Evolutionary conservation across 1,284 basidiomycete species (phyloP).

Genomic region (Psilocybe mexicana): DNA sequence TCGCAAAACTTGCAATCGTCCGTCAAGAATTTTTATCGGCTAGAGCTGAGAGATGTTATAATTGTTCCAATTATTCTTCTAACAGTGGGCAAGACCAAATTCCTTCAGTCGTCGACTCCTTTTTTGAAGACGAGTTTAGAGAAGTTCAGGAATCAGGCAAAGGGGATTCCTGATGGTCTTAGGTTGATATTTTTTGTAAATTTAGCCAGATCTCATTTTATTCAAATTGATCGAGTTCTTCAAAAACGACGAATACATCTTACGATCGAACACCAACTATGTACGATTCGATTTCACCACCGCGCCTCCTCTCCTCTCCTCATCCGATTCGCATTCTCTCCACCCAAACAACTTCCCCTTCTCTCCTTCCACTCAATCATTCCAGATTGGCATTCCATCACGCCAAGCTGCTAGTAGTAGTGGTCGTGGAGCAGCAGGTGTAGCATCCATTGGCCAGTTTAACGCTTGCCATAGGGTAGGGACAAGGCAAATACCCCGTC

Average conservation of each 20-base stretch:
- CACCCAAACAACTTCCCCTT: too few species aligned
- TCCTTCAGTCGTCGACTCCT: neutral
- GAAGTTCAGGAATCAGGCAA: neutral
- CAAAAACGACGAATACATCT: too few species aligned
- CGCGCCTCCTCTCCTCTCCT: too few species aligned
- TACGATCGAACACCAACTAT: too few species aligned
- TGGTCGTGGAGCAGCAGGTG: neutral
- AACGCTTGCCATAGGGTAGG: neutral
- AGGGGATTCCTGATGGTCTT: neutral
- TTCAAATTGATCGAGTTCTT: too few species aligned
- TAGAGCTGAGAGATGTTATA: neutral
- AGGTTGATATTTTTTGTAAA: too few species aligned
- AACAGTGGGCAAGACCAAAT: neutral
- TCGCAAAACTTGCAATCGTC: slow-evolving; percentile 1
- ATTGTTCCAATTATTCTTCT: neutral
- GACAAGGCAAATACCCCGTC: neutral
- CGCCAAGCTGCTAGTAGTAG: neutral
- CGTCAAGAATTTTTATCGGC: neutral
- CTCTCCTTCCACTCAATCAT: neutral
- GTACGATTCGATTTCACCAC: too few species aligned
- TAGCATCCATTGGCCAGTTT: neutral
- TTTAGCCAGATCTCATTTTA: too few species aligned
- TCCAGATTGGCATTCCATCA: neutral
- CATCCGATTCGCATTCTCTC: too few species aligned
- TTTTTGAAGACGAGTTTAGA: slow-evolving; percentile 2